Conservation (phyloP, 768 basidiomycete species). For the Boletellus ananas region DNA sequence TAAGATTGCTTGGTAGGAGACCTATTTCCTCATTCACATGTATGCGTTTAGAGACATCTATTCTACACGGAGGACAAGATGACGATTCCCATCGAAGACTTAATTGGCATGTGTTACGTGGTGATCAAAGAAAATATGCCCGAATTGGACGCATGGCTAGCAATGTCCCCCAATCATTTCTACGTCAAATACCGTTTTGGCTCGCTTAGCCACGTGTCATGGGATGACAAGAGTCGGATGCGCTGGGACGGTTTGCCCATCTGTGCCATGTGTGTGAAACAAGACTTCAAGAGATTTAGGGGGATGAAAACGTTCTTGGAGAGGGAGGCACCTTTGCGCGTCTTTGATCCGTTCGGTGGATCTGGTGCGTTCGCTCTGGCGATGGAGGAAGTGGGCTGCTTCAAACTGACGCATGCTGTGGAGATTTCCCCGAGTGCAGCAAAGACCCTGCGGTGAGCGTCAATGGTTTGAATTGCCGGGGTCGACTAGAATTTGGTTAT, state of each 20-base stretch:
- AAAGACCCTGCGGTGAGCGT: slow-evolving; percentile 53
- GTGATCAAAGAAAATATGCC: slow-evolving; percentile 33
- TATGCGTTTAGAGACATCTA: slow-evolving; percentile 48
- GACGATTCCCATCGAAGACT: slow-evolving; percentile 30
- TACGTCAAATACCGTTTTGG: slow-evolving; percentile 53
- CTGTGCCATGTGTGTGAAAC: slow-evolving; percentile 43
- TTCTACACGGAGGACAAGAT: slow-evolving; percentile 52
- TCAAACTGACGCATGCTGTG: slow-evolving; percentile 60
- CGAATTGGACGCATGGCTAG: slow-evolving; percentile 44
- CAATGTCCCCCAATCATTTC: slow-evolving; percentile 54
- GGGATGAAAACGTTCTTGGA: slow-evolving; percentile 32
- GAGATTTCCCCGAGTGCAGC: slow-evolving; percentile 79
- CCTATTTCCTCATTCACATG: not conserved
- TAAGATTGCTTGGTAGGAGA: slow-evolving; percentile 15
- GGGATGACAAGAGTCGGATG: slow-evolving; percentile 36
- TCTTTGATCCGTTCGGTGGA: slow-evolving; percentile 44
- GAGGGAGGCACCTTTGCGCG: slow-evolving; percentile 25
- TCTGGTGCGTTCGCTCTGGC: slow-evolving; percentile 61
- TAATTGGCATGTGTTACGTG: slow-evolving; percentile 51
- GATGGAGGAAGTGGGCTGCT: slow-evolving; percentile 49
- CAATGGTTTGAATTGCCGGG: not conserved
- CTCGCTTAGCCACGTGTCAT: slow-evolving; percentile 34
- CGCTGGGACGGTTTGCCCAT: slow-evolving; percentile 36
- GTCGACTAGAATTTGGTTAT: slow-evolving; percentile 3
- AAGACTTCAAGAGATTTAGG: slow-evolving; percentile 30